These are phyloP conservation scores for Hypoxylon lenormandii DNA, from an alignment of 495 filamentous ascomycete genomes.

Conservation along the genomic window DNA sequence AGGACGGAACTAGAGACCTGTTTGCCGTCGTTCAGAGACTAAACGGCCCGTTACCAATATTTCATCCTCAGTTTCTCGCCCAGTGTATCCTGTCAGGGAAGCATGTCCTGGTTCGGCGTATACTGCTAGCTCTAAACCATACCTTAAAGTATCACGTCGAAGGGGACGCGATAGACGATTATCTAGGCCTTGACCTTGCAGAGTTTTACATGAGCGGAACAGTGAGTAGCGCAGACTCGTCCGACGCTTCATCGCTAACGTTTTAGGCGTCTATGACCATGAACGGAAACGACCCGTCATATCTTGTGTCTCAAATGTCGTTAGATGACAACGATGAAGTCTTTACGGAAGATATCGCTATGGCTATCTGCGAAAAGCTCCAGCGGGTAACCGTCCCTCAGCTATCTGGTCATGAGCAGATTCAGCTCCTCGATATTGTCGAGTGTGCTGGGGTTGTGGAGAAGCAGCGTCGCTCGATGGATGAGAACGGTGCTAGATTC, in stretches of 20 bases:
- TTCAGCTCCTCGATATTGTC: conserved; percentile 85
- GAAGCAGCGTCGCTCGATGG: conserved; percentile 89
- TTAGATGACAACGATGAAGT: conserved; percentile 69
- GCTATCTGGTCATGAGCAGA: conserved; percentile 88
- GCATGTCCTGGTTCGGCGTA: conserved; percentile 74
- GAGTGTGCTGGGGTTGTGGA: conserved; percentile 89
- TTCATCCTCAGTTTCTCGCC: conserved; percentile 90
- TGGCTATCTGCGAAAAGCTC: conserved; percentile 80
- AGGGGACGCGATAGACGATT: conserved; percentile 83
- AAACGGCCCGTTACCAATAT: conserved; percentile 89
- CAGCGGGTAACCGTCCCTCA: conserved; percentile 79
- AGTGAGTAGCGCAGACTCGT: conserved; percentile 9
- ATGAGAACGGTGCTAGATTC: conserved; percentile 91
- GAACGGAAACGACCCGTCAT: conserved; percentile 34
- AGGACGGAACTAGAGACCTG: conserved; percentile 67
- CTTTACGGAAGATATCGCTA: conserved; percentile 78
- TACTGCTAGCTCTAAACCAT: conserved; percentile 79
- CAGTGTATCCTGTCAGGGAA: conserved; percentile 90
- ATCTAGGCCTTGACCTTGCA: conserved; percentile 76
- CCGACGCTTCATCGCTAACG: conserved; percentile 20
- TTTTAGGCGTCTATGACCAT: conserved; percentile 41
- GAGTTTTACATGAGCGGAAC: conserved; percentile 70
- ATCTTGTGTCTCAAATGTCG: conserved; percentile 50
- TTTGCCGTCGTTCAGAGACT: conserved; percentile 84
- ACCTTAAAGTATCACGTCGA: conserved; percentile 85